A percentile compares a stretch with the other conserved stretches of the same genome.
These are phyloP conservation scores for Diplodia mutila DNA, from an alignment of 2,329 filamentous ascomycete species.

Conservation along the genomic window DNA sequence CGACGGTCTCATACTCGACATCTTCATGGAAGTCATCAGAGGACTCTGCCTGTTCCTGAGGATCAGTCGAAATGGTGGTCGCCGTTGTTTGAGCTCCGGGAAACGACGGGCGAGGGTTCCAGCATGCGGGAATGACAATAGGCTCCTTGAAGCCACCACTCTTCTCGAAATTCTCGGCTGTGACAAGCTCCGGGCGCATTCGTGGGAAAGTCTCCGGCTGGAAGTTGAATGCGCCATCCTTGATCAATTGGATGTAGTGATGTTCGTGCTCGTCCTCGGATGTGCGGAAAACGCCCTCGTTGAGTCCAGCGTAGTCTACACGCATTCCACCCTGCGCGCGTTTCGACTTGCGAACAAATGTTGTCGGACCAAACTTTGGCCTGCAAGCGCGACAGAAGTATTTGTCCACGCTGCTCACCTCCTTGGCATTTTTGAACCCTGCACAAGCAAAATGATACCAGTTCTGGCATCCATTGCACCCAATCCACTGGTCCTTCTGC, in stretches of 20 bases:
- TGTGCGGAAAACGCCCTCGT: constrained; percentile 67
- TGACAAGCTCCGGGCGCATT: constrained; percentile 65
- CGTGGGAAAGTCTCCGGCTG: constrained; percentile 65
- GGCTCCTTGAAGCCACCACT: constrained; percentile 67
- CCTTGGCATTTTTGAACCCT: constrained; percentile 66
- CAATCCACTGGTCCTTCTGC: constrained; percentile 66
- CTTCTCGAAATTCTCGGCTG: constrained; percentile 65
- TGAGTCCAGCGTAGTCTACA: constrained; percentile 67
- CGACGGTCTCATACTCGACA: constrained; percentile 54
- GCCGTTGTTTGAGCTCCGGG: constrained; percentile 23
- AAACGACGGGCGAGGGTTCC: constrained; percentile 59
- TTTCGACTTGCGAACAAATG: constrained; percentile 68
- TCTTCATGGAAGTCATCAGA: constrained; percentile 39
- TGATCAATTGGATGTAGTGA: constrained; percentile 70
- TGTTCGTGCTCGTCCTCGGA: constrained; percentile 67
- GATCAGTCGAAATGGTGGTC: constrained; percentile 24
- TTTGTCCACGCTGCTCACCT: constrained; percentile 69
- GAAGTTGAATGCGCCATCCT: constrained; percentile 65
- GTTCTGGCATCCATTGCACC: constrained; percentile 68
- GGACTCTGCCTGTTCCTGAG: constrained; percentile 5
- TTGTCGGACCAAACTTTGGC: constrained; percentile 63
- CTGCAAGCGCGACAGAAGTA: constrained; percentile 66
- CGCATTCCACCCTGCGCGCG: constrained; percentile 64
- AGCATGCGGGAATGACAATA: constrained; percentile 65
- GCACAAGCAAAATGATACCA: constrained; percentile 72